Base-by-base conservation (phyloP, 176 grass and related monocot species). In the Typha latifolia region DNA sequence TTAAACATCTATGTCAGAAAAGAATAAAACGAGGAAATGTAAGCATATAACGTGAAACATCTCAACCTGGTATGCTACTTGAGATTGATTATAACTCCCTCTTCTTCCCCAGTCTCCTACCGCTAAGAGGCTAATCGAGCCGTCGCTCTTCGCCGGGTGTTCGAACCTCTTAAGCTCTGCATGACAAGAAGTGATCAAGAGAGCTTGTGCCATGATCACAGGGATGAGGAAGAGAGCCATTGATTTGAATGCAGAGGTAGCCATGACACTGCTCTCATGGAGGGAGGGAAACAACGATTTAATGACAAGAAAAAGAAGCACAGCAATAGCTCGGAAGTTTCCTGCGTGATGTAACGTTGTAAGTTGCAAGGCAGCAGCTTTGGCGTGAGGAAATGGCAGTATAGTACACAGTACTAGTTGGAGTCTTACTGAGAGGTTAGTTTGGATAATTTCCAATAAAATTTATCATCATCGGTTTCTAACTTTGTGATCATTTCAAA, bases 81-180 rank as follows among this genome's bases (percentile, higher is more conserved):
- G 59, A 16, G 90, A 84, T 79, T 95, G 90, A 77, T 95, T 95
- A 26, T 14, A 90, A n/a, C 75, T 67, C 12, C 90, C 90, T 12
- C 74, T 77, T 18, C 90, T 59, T 0, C 90, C 86, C 86, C 90
- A 95, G 37, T 95, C 90, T 0, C 86, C 90, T 3, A 90, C 62
- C 51, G 77, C 90, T 2, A 95, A 74, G 57, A 95, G 12, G 26
- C 56, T 32, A 3, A 95, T 80, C 4, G 80, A 84, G 9, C 80
- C 90, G 21, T 95, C 66, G 0, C 47, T 62, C 71, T 86, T 90
- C 1, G 76, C 69, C 15, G 47, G 10, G 61, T 95, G 90, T 69
- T 90, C 80, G 43, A 95, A 47, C 62, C 70, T 50, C 12, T 71
- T 48, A 23, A 95, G 71, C 74, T 86, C 86, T 4, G 62, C 85